phyloP scores from a whole-genome alignment of 805 yeast genomes.

The Zygosaccharomyces rouxii region DNA sequence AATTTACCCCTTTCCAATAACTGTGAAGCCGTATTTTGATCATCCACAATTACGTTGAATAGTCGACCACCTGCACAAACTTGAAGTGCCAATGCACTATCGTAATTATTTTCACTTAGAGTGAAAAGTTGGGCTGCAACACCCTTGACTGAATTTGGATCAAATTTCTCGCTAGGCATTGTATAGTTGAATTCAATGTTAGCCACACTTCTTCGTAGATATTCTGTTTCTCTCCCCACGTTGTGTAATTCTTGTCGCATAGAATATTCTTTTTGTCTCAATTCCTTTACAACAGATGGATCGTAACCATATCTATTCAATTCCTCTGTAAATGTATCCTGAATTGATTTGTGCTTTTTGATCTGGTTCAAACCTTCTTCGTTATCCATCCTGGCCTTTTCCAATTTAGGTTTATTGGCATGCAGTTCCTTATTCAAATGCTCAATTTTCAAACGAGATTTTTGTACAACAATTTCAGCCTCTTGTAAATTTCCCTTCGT shows the following conservation, averaged over 20 bases:
- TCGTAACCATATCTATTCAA: slow-evolving; percentile 56
- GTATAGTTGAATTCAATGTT: slow-evolving; percentile 72
- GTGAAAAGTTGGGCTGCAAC: slow-evolving; percentile 81
- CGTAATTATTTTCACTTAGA: slow-evolving; percentile 50
- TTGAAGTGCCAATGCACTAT: slow-evolving; percentile 79
- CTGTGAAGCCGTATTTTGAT: slow-evolving; percentile 77
- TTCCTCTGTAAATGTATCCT: slow-evolving; percentile 37
- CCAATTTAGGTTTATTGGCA: slow-evolving; percentile 44
- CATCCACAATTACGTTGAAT: slow-evolving; percentile 87
- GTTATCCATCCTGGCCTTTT: slow-evolving; percentile 47
- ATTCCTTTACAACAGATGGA: slow-evolving; percentile 40
- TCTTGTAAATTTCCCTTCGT: slow-evolving; percentile 54
- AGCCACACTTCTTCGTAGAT: slow-evolving; percentile 58
- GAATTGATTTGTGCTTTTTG: slow-evolving; percentile 36
- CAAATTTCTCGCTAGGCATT: slow-evolving; percentile 57
- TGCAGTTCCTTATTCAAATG: slow-evolving; percentile 52
- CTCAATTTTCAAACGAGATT: slow-evolving; percentile 52
- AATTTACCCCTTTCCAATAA: slow-evolving; percentile 74
- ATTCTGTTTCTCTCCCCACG: slow-evolving; percentile 46
- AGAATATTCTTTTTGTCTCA: slow-evolving; percentile 44
- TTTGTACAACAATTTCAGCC: slow-evolving; percentile 52
- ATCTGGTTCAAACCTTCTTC: slow-evolving; percentile 42
- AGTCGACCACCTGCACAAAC: slow-evolving; percentile 91
- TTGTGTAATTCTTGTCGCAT: slow-evolving; percentile 44
- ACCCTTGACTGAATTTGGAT: slow-evolving; percentile 68